Percentiles rank a stretch among this genome's conserved stretches.
Evolutionary conservation across 2,329 filamentous ascomycete genomes (phyloP).

Genomic region (Eutypella sp.): DNA sequence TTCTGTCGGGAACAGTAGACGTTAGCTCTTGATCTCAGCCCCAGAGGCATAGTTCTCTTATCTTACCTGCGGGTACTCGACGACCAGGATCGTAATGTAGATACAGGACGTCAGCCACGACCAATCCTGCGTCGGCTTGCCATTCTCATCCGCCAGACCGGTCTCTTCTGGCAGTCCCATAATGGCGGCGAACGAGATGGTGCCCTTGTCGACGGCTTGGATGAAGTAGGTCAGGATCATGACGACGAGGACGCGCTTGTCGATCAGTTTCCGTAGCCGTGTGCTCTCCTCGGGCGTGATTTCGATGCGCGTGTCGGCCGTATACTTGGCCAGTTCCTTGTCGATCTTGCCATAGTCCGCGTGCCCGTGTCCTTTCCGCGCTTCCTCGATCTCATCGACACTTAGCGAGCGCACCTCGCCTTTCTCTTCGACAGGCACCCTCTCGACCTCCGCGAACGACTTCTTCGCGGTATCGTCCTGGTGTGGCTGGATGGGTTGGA

Average conservation of each 20-base stretch:
- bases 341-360: slow-evolving; percentile 53
- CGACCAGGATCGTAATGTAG: slow-evolving; percentile 65
- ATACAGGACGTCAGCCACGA: slow-evolving; percentile 71
- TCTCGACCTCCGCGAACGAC: slow-evolving; percentile 26
- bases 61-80: slow-evolving; percentile 61
- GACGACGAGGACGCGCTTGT: slow-evolving; percentile 60
- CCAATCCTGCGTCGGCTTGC: slow-evolving; percentile 44
- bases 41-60: neutral
- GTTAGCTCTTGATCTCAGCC: neutral
- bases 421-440: slow-evolving; percentile 6
- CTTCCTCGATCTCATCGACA: slow-evolving; percentile 35
- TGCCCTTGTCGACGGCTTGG: slow-evolving; percentile 65
- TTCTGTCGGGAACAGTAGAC: slow-evolving; percentile 16
- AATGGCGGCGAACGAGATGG: slow-evolving; percentile 59
- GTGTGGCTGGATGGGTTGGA: slow-evolving; percentile 14
- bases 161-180: slow-evolving; percentile 55
- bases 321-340: slow-evolving; percentile 66
- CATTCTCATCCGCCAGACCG: slow-evolving; percentile 36
- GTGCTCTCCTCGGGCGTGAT: slow-evolving; percentile 57
- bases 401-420: slow-evolving; percentile 6
- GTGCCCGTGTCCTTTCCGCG: slow-evolving; percentile 35
- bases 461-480: slow-evolving; percentile 18
- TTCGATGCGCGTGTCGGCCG: slow-evolving; percentile 47
- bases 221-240: slow-evolving; percentile 74
- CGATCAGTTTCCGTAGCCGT: slow-evolving; percentile 59